These are phyloP conservation scores for Trichoderma reesei DNA, from an alignment of 495 filamentous ascomycete genomes.

Conservation along the genomic window DNA sequence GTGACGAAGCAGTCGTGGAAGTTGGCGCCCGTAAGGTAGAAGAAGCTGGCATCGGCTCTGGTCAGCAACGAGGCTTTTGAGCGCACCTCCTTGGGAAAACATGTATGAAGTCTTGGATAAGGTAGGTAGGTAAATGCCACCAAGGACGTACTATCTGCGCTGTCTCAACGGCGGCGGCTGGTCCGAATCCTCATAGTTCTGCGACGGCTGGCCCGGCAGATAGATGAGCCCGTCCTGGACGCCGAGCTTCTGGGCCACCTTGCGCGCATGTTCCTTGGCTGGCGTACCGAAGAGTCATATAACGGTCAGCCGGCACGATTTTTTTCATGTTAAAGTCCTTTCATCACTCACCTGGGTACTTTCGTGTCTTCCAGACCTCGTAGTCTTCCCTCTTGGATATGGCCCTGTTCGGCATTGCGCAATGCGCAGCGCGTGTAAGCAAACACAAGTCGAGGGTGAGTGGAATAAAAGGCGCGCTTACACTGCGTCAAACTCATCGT, in stretches of 20 bases:
- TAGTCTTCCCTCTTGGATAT: neutral
- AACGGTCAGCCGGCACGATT: neutral
- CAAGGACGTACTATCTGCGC: conserved; percentile 41
- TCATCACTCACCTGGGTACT: conserved; percentile 21
- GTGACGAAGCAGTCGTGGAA: conserved; percentile 52
- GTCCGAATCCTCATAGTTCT: conserved; percentile 51
- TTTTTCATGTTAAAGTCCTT: neutral
- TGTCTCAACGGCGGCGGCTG: conserved; percentile 52
- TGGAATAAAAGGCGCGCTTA: conserved; percentile 16
- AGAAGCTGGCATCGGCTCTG: conserved; percentile 38
- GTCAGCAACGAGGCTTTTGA: neutral
- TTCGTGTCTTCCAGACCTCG: conserved; percentile 14
- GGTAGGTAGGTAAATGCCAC: too few relatives aligned
- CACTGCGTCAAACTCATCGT: conserved; percentile 41
- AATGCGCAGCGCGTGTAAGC: neutral
- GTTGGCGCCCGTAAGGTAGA: conserved; percentile 54
- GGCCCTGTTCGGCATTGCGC: neutral
- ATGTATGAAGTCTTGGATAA: too few relatives aligned
- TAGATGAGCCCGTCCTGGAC: conserved; percentile 53
- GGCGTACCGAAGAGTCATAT: neutral
- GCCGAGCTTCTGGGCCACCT: conserved; percentile 57
- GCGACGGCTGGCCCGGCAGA: conserved; percentile 40
- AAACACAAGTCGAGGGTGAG: neutral
- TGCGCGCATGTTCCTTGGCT: conserved; percentile 77
- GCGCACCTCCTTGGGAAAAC: too few relatives aligned